A percentile compares a stretch with the other conserved stretches of the same genome.
phyloP scores from a whole-genome alignment of 805 yeast species.

The Cephaloascus albidus region DNA sequence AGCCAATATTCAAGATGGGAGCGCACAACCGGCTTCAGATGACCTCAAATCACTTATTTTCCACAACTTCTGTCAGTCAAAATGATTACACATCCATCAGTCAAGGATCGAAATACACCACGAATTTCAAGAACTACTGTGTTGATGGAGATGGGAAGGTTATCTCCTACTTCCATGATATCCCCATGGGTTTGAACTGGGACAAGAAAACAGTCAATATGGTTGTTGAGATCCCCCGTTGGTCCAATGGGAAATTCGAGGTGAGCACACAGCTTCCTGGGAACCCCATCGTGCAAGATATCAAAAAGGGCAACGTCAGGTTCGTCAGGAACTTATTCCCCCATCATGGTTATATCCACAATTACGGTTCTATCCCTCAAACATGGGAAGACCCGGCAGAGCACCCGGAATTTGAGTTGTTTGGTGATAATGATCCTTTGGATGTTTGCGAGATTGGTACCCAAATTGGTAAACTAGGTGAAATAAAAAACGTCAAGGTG shows the following conservation, averaged over 20 bases:
- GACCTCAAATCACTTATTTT: not conserved
- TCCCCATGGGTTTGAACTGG: conserved; percentile 45
- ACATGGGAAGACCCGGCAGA: conserved; percentile 73
- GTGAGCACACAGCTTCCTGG: conserved; percentile 74
- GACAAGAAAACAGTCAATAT: conserved; percentile 38
- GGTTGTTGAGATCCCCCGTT: conserved; percentile 96
- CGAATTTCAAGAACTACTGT: conserved; percentile 32
- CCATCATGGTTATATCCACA: conserved; percentile 96
- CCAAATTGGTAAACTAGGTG: conserved; percentile 55
- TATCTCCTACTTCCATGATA: conserved; percentile 65
- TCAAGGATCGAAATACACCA: conserved; percentile 25
- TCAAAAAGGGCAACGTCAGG: conserved; percentile 93
- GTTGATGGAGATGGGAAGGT: conserved; percentile 31
- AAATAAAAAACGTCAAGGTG: conserved; percentile 81
- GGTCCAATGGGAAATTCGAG: conserved; percentile 97
- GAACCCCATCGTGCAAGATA: conserved; percentile 95
- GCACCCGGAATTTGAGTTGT: conserved; percentile 37
- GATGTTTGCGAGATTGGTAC: conserved; percentile 92
- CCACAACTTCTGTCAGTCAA: not conserved
- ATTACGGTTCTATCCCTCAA: conserved; percentile 98
- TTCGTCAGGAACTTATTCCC: conserved; percentile 98
- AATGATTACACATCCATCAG: not conserved
- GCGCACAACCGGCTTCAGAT: not conserved
- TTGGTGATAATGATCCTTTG: conserved; percentile 92
- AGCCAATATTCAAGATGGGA: not conserved